These are phyloP conservation scores for Barnettozyma pratensis DNA, from an alignment of 805 yeast species.

Conservation along the genomic window DNA sequence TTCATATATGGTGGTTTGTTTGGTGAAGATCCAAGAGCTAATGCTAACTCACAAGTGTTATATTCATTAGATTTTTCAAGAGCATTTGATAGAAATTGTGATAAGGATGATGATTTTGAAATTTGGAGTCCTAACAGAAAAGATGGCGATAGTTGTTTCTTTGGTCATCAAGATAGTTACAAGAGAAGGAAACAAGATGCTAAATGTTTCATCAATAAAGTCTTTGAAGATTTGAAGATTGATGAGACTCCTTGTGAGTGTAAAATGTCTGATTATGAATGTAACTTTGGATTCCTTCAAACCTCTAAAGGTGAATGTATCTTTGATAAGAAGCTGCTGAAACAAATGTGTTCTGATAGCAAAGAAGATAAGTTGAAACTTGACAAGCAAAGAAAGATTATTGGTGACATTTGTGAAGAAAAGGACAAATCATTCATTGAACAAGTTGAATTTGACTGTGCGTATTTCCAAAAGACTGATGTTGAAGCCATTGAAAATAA, in stretches of 20 bases:
- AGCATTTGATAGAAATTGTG: conserved; percentile 43
- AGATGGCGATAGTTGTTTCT: conserved; percentile 41
- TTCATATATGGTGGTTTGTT: conserved; percentile 47
- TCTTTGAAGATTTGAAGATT: conserved; percentile 34
- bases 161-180: conserved; percentile 64
- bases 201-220: conserved; percentile 46
- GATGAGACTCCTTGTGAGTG: conserved; percentile 60
- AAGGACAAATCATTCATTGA: conserved; percentile 9
- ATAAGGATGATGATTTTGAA: conserved; percentile 52
- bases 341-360: conserved; percentile 32
- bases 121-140: conserved; percentile 48
- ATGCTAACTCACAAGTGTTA: conserved; percentile 4
- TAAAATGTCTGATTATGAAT: conserved; percentile 60
- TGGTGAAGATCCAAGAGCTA: conserved; percentile 4
- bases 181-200: conserved; percentile 63
- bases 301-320: conserved; percentile 45
- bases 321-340: conserved; percentile 24
- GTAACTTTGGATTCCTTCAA: conserved; percentile 48
- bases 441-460: conserved; percentile 13
- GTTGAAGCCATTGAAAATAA: conserved; percentile 29
- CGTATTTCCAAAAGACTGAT: conserved; percentile 22
- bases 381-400: conserved; percentile 13
- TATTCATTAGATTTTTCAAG: conserved; percentile 51
- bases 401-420: conserved; percentile 20
- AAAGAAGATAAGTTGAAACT: conserved; percentile 14